A percentile compares a stretch with the other conserved stretches of the same genome.
Evolutionary conservation across 768 basidiomycete genomes (phyloP).

Genomic region (Sarcodon aspratus): DNA sequence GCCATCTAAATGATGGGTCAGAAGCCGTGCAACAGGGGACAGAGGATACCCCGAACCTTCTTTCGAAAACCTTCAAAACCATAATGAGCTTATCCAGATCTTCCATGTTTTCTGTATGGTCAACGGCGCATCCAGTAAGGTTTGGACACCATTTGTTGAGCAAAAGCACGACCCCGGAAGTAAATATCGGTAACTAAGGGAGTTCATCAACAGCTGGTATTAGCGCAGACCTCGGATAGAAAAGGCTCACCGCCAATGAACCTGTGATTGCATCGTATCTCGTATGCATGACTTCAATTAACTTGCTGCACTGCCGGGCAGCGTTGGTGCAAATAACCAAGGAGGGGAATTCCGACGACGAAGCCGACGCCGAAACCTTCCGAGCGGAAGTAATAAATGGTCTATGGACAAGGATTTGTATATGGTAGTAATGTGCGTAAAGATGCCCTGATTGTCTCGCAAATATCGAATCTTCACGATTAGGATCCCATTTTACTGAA

Average conservation of each 20-base stretch:
- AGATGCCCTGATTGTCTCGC: constrained; percentile 49
- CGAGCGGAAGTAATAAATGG: constrained; percentile 37
- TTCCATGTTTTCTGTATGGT: constrained; percentile 26
- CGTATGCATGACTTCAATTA: constrained; percentile 27
- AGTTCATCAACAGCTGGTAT: neutral
- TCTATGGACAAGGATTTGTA: constrained; percentile 44
- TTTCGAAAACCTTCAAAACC: constrained; percentile 23
- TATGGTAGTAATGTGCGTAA: constrained; percentile 40
- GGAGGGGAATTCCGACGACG: constrained; percentile 25
- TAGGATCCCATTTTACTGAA: constrained; percentile 32
- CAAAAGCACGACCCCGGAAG: constrained; percentile 34
- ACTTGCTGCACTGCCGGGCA: constrained; percentile 35
- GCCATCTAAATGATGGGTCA: no score
- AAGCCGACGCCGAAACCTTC: constrained; percentile 21
- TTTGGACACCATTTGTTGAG: constrained; percentile 38
- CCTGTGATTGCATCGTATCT: constrained; percentile 13
- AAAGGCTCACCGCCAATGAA: neutral
- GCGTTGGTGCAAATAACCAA: constrained; percentile 45
- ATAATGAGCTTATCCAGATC: constrained; percentile 38
- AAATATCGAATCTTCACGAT: constrained; percentile 26
- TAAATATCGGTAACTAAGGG: constrained; percentile 25
- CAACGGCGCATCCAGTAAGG: constrained; percentile 20
- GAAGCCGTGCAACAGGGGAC: no score
- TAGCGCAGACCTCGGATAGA: no score
- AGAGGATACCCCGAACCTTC: constrained; percentile 1